Percentiles rank a stretch among this genome's conserved stretches.
phyloP scores from a whole-genome alignment of 192 early-diverging fungal genomes.

The Funneliformis mosseae region DNA sequence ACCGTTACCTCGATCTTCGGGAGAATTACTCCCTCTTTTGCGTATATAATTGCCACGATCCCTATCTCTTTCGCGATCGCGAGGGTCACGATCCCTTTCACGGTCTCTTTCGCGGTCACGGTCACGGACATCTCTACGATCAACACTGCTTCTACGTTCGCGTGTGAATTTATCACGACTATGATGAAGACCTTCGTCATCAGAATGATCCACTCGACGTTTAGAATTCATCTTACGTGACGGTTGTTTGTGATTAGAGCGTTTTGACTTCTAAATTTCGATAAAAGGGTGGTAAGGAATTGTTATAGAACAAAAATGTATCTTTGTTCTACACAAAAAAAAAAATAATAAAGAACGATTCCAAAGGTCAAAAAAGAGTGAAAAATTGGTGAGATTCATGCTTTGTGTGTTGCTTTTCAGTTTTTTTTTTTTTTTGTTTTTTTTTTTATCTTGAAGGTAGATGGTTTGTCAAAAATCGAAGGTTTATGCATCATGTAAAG shows the following conservation, averaged over 20 bases:
- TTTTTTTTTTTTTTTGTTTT: not conserved
- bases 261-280: not conserved
- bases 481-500: not conserved
- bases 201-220: constrained; percentile 28
- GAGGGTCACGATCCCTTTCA: constrained; percentile 19
- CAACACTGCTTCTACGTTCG: constrained; percentile 23
- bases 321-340: constrained; percentile 25
- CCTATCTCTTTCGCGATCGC: constrained; percentile 1
- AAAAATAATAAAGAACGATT: not conserved
- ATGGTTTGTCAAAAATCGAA: not conserved
- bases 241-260: not conserved
- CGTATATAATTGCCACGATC: not conserved
- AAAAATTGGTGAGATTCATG: constrained; percentile 19
- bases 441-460: constrained; percentile 15
- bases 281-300: not conserved
- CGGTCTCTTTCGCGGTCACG: constrained; percentile 27
- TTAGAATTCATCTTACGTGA: constrained; percentile 30
- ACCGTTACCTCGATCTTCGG: constrained; percentile 31
- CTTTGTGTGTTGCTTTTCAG: not conserved
- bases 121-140: constrained; percentile 28
- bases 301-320: constrained; percentile 5
- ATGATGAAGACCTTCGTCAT: constrained; percentile 32
- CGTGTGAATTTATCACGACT: constrained; percentile 30
- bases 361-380: constrained; percentile 23
- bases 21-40: constrained; percentile 12